These are phyloP conservation scores for Arthroderma sp. DNA, from an alignment of 2,329 filamentous ascomycete genomes.

Conservation along the genomic window DNA sequence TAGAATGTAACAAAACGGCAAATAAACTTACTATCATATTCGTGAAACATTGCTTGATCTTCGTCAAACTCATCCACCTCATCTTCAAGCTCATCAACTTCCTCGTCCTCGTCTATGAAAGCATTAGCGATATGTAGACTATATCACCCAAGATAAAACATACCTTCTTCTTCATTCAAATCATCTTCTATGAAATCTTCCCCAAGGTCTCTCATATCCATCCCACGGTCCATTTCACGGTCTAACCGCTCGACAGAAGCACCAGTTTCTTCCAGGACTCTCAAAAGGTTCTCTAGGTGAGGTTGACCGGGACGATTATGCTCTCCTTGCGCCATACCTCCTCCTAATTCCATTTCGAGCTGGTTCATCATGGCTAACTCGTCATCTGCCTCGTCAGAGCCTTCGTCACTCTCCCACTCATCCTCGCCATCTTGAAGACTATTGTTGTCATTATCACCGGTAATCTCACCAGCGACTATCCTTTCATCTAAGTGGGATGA, in stretches of 20 bases:
- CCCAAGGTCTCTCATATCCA: slow-evolving; percentile 37
- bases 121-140: slow-evolving; percentile 15
- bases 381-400: slow-evolving; percentile 33
- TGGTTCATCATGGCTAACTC: slow-evolving; percentile 37
- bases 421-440: slow-evolving; percentile 38
- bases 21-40: slow-evolving; percentile 25
- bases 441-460: slow-evolving; percentile 43
- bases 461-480: slow-evolving; percentile 43
- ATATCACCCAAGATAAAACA: neutral
- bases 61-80: slow-evolving; percentile 36
- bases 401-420: slow-evolving; percentile 40
- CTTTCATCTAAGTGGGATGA: slow-evolving; percentile 49
- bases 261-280: slow-evolving; percentile 32
- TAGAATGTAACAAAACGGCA: slow-evolving; percentile 5
- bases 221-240: slow-evolving; percentile 32
- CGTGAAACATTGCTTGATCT: slow-evolving; percentile 32
- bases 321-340: slow-evolving; percentile 29
- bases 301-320: slow-evolving; percentile 28
- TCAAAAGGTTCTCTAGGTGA: slow-evolving; percentile 37
- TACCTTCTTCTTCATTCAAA: slow-evolving; percentile 46
- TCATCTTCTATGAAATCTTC: slow-evolving; percentile 40
- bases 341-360: slow-evolving; percentile 31
- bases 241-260: slow-evolving; percentile 34
- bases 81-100: slow-evolving; percentile 22
- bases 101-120: slow-evolving; percentile 49